Base-by-base conservation (phyloP, 345 rosid species). In the Eucalyptus marginata region DNA sequence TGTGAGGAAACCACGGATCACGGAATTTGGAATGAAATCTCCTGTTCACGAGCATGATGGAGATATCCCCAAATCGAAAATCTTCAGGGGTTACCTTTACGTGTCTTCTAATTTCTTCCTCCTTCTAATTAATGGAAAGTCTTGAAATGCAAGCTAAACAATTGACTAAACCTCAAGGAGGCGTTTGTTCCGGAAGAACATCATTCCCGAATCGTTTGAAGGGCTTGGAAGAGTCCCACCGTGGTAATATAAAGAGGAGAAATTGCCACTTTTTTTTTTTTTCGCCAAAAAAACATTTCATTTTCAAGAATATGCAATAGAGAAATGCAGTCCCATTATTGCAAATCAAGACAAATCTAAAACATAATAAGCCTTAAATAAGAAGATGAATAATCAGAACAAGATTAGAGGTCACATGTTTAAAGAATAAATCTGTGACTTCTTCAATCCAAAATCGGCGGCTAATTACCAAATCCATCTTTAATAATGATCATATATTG, bases 391-490 rank as follows among this genome's bases (percentile, higher is more conserved):
- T 52, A 52, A 52, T 52, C 1, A 20, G 1, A 52, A 7, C 25
- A 20, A 52, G 58, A 52, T 52, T 52, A 20, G 58, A 52, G 10
- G 22, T 2, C 58, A 8, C 25, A 2, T 2, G 2, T 52, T 52
- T 1, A 52, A 52, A 52, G 1, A 52, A 18, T 1, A 20, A 2
- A 52, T 52, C 2, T 20, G 1, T 52, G 25, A 52, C 4, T 20
- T 52, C 4, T 52, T 52, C 10, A 8, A 52, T 52, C 24, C 58
- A 52, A 52, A 52, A 52, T 52, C 10, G 25, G 5, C 2, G 4
- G 5, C 2, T 52, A 4, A 52, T 52, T 52, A 20, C 2, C 1
- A 4, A 52, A 7, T 18, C 2, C 10, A 2, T 52, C 10, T 52
- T 52, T 1, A 52, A 52, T 52, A 52, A 52, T 52, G 25, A 52